Percentiles rank a stretch among this genome's conserved stretches.
These are phyloP conservation scores for Colletotrichum phormii DNA, from an alignment of 2,329 filamentous ascomycete species.

Conservation along the genomic window DNA sequence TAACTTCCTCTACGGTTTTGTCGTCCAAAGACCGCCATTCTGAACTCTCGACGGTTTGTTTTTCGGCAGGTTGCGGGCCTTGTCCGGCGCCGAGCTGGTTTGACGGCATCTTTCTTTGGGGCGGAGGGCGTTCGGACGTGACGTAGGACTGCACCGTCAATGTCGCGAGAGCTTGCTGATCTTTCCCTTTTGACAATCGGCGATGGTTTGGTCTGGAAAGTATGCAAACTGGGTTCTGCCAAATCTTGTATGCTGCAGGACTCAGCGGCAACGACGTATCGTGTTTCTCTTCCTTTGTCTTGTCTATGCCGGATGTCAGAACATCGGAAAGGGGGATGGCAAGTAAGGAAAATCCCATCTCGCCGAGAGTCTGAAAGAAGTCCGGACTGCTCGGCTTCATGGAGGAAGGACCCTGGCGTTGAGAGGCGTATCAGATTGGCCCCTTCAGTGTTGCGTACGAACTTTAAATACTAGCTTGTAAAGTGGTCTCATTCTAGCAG, in stretches of 20 bases:
- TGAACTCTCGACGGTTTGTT: neutral
- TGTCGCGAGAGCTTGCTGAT: neutral
- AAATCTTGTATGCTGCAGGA: neutral
- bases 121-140: neutral
- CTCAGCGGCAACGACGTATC: neutral
- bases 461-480: conserved; percentile 8
- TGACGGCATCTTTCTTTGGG: neutral
- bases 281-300: neutral
- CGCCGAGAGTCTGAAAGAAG: neutral
- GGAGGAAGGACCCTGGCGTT: too few relatives aligned
- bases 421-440: conserved; percentile 15
- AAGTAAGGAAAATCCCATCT: neutral
- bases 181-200: neutral
- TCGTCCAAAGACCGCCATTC: conserved; percentile 4
- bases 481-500: neutral
- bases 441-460: conserved; percentile 5
- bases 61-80: neutral
- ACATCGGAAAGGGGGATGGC: neutral
- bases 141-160: neutral
- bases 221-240: neutral
- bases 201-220: neutral
- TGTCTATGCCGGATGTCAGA: neutral
- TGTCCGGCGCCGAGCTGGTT: neutral
- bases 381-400: neutral
- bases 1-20: neutral